These are phyloP conservation scores for Macrotyloma uniflorum DNA, from an alignment of 306 rosid genomes.

Conservation along the genomic window DNA sequence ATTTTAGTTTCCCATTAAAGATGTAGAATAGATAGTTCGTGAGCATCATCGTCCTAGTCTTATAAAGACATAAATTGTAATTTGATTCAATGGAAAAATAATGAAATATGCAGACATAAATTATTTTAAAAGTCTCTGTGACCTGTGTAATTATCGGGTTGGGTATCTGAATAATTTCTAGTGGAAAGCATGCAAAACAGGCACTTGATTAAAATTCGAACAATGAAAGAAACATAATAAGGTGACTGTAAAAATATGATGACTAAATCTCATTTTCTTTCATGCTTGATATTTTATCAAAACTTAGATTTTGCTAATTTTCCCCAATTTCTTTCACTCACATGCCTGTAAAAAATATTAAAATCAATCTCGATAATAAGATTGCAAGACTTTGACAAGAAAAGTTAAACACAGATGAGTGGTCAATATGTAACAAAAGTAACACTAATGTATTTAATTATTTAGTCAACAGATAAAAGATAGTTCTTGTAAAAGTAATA, in stretches of 20 bases:
- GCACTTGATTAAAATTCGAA: neutral
- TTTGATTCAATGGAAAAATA: constrained; percentile 36
- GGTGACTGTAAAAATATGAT: neutral
- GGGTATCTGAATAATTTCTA: constrained; percentile 19
- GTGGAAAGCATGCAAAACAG: neutral
- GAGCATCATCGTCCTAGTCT: constrained; percentile 23
- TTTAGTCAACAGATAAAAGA: constrained; percentile 16
- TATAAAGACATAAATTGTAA: constrained; percentile 16
- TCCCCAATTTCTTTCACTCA: constrained; percentile 9
- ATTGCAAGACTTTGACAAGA: neutral
- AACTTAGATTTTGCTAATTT: neutral
- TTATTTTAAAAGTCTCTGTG: constrained; percentile 15
- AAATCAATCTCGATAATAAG: neutral
- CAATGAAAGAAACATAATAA: neutral
- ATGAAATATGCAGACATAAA: constrained; percentile 31
- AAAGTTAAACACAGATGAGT: neutral
- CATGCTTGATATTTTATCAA: neutral
- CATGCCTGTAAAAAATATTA: neutral
- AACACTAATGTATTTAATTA: neutral
- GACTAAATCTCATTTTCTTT: neutral
- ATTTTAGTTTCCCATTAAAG: constrained; percentile 25
- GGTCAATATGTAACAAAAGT: neutral
- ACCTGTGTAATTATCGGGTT: constrained; percentile 5
- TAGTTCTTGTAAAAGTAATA: neutral
- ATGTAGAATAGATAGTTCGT: constrained; percentile 42